Base-by-base conservation (phyloP, 2,329 filamentous ascomycete species). In the Paraphaeosphaeria sporulosa region DNA sequence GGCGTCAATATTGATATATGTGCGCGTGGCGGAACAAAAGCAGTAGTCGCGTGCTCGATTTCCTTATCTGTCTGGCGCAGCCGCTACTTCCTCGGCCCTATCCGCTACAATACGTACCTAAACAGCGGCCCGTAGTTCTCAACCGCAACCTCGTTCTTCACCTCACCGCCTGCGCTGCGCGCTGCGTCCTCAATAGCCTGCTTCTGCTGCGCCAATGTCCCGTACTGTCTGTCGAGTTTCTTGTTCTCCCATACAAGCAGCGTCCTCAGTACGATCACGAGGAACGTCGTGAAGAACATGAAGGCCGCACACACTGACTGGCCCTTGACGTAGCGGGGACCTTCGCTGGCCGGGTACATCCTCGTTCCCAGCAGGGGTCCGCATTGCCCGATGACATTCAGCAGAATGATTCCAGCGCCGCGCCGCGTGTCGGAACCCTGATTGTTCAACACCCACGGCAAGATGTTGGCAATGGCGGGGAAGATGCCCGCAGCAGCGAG, bases 391-490 rank as follows among this genome's bases (percentile, higher is more conserved):
- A 92, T 80, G 65, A 90, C 77, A 69, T 90, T 90, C 50, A 89
- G 78, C n/a, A 91, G 82, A 9, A 89, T 86, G 54, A 92, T 89
- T 4, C 84, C 84, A 1, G 85, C 85, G 4, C 89, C 90, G 1
- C 89, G 84, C 50, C 89, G 87, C 2, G 88, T 89, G 69, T 90
- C 88, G 40, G 82, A 86, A 15, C 89, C 89, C 74, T 91, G 88
- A 71, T 91, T 91, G 72, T 91, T 85, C 2, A 89, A 75, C 1
- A 90, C 89, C 74, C 90, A 90, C 0, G 90, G 89, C 38, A 93
- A 84, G 9, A 90, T 89, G 63, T 91, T 90, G 3, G 87, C 86
- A 36, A 92, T 87, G 67, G 85, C 86, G 0, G 89, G 87, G 48
- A 92, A 89, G 25, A 92, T 85, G 12, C 88, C 87, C 1, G 81